Base-by-base conservation (phyloP, 2,329 filamentous ascomycete genomes). In the Diatrype stigma region DNA sequence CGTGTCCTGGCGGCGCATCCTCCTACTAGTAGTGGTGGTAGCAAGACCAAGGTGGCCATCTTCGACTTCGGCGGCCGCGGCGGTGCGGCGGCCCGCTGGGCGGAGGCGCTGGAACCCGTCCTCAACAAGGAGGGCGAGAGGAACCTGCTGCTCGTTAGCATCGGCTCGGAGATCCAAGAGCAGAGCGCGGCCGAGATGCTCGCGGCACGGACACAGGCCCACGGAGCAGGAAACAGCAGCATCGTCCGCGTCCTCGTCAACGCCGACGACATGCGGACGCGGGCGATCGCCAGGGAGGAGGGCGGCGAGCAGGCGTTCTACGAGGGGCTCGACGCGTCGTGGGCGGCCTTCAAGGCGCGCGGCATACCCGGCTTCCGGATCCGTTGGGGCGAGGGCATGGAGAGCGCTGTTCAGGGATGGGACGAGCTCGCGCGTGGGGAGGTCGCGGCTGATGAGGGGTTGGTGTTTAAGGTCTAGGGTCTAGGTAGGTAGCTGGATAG, bases 41-140 rank as follows among this genome's bases (percentile, higher is more conserved):
- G 26, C 26, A 30, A 30, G 26, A 5, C 45, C 4, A 55, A 54
- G 26, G 52, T 66, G 30, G 56, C 62, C 1, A 22, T 67, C 11
- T 56, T 59, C 52, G 64, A 67, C 57, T 66, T 66, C 45, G 64
- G 64, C 45, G 63, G 62, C 1, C 61, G 63, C 16, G 57, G 34
- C 11, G 56, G 56, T 46, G 56, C 52, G 1, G 60, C 47, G 0
- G 44, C 47, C 37, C 51, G 48, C 37, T 66, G 63, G 64, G 57
- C 57, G 1, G 42, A 46, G 1, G 51, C 53, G 5, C 49, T 66
- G 7, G 28, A 47, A 26, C 7, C 42, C 3, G 45, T 19, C 34
- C 6, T 16, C 34, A 16, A 17, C 6, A 12, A 14, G 12, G 6
- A 12, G 34, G n/a, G 34, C 34, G 5, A 37, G 4, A 37, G 6